These are phyloP conservation scores for Linum lewisii DNA, from an alignment of 345 rosid species.

Conservation along the genomic window DNA sequence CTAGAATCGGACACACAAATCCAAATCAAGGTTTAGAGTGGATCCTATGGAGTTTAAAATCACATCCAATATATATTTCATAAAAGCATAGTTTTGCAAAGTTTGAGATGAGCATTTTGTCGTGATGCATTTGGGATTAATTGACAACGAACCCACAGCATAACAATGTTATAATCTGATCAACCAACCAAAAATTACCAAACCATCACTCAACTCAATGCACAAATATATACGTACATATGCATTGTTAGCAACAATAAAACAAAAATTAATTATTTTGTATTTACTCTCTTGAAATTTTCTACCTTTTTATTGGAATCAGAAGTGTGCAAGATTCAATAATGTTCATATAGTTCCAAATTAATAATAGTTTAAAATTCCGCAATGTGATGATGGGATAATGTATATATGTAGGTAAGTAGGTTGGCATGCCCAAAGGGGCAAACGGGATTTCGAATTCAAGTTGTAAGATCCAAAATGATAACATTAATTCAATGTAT, in stretches of 20 bases:
- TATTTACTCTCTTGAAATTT: background rate
- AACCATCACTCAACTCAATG: background rate
- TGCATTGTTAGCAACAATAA: background rate
- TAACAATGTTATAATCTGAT: background rate
- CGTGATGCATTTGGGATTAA: background rate
- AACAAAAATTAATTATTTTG: background rate
- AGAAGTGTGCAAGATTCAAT: background rate
- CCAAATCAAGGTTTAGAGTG: too few species aligned
- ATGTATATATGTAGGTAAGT: background rate
- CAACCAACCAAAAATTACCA: background rate
- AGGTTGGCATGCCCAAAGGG: too few species aligned
- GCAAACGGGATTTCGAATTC: too few species aligned
- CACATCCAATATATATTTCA: too few species aligned
- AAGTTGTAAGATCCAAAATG: too few species aligned
- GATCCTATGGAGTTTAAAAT: too few species aligned
- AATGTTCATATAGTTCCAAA: background rate
- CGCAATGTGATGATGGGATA: too few species aligned
- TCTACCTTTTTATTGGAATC: background rate
- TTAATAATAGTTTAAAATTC: background rate
- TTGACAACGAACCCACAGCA: background rate
- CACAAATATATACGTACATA: background rate
- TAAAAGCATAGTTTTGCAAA: too few species aligned
- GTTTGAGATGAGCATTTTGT: background rate
- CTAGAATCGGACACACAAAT: too few species aligned
- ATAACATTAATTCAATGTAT: too few species aligned